Evolutionary conservation across 148 eudicot species (phyloP), one percentile per base, ranked within the genome.

Genomic region (Rheum nobile): DNA sequence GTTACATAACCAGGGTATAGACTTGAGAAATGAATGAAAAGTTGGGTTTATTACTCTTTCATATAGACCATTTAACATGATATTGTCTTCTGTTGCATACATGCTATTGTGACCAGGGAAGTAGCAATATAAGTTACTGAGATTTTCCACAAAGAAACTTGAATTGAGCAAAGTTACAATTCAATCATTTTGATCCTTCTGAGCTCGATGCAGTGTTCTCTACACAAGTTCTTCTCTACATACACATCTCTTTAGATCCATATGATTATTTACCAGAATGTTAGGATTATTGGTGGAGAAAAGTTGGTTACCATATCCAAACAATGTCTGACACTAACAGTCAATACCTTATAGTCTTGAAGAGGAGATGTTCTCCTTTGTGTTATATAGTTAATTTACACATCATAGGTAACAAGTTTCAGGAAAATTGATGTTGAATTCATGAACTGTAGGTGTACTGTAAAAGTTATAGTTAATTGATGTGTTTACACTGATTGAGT

Each of bases 201-300:
- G 96, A 92, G 77, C 86, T 96, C 24, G 91, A 87, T 24, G 46
- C 82, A 11, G 61, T 90, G 73, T 78, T 92, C 71, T 72, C 79
- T 46, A 83, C 92, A 0, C 92, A 91, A 55, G 79, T 79, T 57
- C 57, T 71, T 19, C 76, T 96, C 72, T 94, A 90, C 71, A 94
- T 85, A 12, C 89, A 77, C 79, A 77, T 96, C 84, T 82, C 94
- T 7, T 82, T 96, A 77, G 90, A 87, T 72, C 80, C 88, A 1
- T 92, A 88, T 75, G 96, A 92, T 79, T 88, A 79, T 80, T 93
- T 87, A 63, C n/a, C 97, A 90, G 77, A 85, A 75, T 73, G 90
- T 92, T 65, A 96, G 99, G 48, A 86, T 96, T 75, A 24, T 76
- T 92, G 79, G 92, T 92, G 28, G 94, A 17, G 86, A 85, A 67